Percentiles rank a stretch among this genome's conserved stretches.
Conservation (phyloP, 1,284 basidiomycete genomes). For the Apiotrichum sp. region DNA sequence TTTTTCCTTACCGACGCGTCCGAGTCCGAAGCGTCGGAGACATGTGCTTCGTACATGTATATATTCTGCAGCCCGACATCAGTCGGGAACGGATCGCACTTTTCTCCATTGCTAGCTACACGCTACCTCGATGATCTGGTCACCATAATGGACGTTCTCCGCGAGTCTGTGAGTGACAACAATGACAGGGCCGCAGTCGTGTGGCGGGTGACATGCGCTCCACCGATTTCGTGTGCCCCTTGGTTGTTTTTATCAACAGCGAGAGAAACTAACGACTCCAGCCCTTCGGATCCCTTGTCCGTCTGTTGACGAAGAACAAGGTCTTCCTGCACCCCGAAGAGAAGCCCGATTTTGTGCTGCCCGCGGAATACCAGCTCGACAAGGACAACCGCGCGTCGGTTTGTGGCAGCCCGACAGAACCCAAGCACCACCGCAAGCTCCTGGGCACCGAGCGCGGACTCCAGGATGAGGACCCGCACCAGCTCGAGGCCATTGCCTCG, state of each 20-base stretch:
- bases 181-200: too few species aligned
- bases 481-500: not conserved
- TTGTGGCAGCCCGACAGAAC: too few species aligned
- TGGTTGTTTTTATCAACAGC: too few species aligned
- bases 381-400: not conserved
- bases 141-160: slow-evolving; percentile 7
- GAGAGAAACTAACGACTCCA: not conserved
- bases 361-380: slow-evolving; percentile 5
- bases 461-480: slow-evolving; percentile 1
- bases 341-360: slow-evolving; percentile 12
- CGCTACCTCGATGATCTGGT: not conserved
- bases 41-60: too few species aligned
- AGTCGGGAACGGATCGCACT: not conserved
- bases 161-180: slow-evolving; percentile 4
- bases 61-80: not conserved
- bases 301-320: slow-evolving; percentile 3
- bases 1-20: too few species aligned
- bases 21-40: too few species aligned
- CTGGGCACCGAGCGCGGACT: not conserved
- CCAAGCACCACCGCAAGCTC: not conserved
- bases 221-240: too few species aligned
- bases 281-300: slow-evolving; percentile 8
- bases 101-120: not conserved
- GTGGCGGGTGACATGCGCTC: too few species aligned
- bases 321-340: slow-evolving; percentile 27